Evolutionary conservation across 768 basidiomycete genomes (phyloP), one percentile per base, ranked within the genome.

Genomic region (Pleurotus platypus): DNA sequence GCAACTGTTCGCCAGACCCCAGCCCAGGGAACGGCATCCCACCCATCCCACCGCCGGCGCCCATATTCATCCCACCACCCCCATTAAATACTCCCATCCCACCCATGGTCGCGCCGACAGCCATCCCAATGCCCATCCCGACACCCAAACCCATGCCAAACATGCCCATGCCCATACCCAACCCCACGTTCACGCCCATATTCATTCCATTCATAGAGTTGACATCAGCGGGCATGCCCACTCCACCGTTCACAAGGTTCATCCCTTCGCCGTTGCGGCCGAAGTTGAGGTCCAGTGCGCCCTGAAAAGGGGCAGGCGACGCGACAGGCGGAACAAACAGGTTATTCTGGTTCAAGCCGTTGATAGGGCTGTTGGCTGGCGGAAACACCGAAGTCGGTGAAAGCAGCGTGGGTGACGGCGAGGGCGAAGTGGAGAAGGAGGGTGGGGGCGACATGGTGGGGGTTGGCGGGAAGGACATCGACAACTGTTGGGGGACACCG

Each of bases 91-190:
- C 46, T 9, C 46, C 22, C 18, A 48, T 26, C 16, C 46, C 46
- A 20, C 46, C 46, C 46, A 48, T 48, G 6, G 18, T 26, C 16
- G 39, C 51, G 22, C 35, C 51, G 20, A 54, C 38, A 40, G 35
- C 51, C 51, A 54, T 54, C 51, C 51, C 51, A 26, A 54, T 54
- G 15, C 51, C 51, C 35, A 54, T 42, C 15, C 51, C 51, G 5
- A 54, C 39, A 15, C 51, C 51, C 51, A 54, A 54, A 7, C 51
- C 51, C 38, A 54, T 26, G 6, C 51, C 51, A 26, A 54, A 54
- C 51, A 54, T 54, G 12, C 51, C 51, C 51, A 54, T 54, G 3
- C 49, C 49, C 24, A 50, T 35, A 5, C 51, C 51, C n/a, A 54
- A 35, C 15, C 51, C 51, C 35, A 54, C 20, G n/a, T 42, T 42